Base-by-base conservation (phyloP, 2,329 filamentous ascomycete species). In the Aspergillus sp. region DNA sequence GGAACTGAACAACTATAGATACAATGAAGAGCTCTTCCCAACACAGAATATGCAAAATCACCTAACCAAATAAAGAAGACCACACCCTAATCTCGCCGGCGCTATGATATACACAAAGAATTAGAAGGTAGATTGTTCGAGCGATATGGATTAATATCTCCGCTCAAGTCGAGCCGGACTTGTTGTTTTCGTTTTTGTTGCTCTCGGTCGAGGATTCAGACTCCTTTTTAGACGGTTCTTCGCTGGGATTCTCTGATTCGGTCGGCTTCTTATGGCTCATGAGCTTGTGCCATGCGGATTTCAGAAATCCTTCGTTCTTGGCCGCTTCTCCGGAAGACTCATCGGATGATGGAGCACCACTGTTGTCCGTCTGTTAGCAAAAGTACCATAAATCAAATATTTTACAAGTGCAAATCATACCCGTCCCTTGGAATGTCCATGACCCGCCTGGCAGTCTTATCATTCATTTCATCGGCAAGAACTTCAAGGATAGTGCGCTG, bases 401-500 rank as follows among this genome's bases (percentile, higher is more conserved):
- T 37, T 17, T 52, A 19, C 20, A 24, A 4, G 17, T 17, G 15
- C 15, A 13, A 6, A 20, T 27, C 83, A 79, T 77, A 86, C 84
- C 75, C 81, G 57, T 81, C 80, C 69, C 79, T 79, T 54, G 75
- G 77, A 40, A 96, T 79, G 70, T 96, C 93, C 92, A 99, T 98
- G 56, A 96, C 86, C 46, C 95, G 84, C 79, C 91, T 95, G 34
- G 95, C 95, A 27, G 86, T 91, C 80, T 93, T 92, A 76, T 99
- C 95, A 40, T 85, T 88, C 86, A 99, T 89, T 79, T 99, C 95
- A 68, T 99, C 93, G 6, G 95, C 95, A 63, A 99, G 85, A 86
- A 98, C 93, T 79, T 99, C 95, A 45, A 96, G 79, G 58, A 99
- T 89, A 1, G 91, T 96, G 54, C 95, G 85, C 79, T 99, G 93